Evolutionary conservation across 805 yeast genomes (phyloP).

Genomic region (Starmerella ratchasimensis): DNA sequence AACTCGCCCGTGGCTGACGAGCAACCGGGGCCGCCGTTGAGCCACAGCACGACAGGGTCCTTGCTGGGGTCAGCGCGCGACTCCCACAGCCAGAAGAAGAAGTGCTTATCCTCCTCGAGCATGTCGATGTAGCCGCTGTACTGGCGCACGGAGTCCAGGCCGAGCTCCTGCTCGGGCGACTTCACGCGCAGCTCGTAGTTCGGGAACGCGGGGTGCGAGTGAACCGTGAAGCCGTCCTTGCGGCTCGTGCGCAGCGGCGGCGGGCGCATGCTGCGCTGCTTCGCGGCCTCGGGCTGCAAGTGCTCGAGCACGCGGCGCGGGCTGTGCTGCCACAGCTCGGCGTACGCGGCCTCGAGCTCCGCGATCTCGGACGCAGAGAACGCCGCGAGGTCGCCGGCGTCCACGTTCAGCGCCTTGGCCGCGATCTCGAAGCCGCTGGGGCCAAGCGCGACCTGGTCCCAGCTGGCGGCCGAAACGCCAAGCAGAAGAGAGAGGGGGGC

Average conservation of each 20-base stretch:
- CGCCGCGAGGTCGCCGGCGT: too few species aligned
- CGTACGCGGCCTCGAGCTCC: too few species aligned
- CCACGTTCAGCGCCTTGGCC: too few species aligned
- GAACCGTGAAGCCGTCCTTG: constrained; percentile 10
- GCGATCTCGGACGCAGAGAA: too few species aligned
- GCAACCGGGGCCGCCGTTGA: constrained; percentile 96
- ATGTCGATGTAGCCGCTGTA: constrained; percentile 65
- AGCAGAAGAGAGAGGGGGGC: too few species aligned
- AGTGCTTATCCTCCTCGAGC: constrained; percentile 76
- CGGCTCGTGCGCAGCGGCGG: constrained; percentile 10
- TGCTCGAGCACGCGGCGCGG: too few species aligned
- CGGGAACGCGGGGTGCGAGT: constrained; percentile 19
- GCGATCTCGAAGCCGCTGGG: too few species aligned
- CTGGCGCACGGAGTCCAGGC: constrained; percentile 70
- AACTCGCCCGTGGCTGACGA: constrained; percentile 82
- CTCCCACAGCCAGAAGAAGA: constrained; percentile 87
- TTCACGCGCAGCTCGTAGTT: constrained; percentile 48
- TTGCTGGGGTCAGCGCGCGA: constrained; percentile 67
- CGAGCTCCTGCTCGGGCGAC: constrained; percentile 45
- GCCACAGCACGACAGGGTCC: constrained; percentile 80
- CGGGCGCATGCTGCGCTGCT: too few species aligned
- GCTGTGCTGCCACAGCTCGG: too few species aligned
- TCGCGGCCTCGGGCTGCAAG: too few species aligned
- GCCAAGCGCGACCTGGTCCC: too few species aligned
- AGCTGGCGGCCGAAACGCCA: too few species aligned